phyloP scores from a whole-genome alignment of 129 eudicot species.

The Dittrichia graveolens region DNA sequence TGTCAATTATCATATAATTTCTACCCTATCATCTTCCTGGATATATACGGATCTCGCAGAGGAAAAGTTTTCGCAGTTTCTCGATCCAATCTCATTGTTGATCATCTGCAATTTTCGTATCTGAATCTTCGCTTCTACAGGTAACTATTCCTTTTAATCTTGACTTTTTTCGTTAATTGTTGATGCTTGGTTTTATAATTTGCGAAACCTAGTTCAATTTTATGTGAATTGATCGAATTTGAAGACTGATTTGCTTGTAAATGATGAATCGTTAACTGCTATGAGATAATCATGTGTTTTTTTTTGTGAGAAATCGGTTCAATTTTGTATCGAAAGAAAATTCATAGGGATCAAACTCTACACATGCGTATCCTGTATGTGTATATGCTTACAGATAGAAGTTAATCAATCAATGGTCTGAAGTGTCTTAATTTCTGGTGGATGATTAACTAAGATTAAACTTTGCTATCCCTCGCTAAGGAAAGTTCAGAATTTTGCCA shows the following conservation, averaged over 20 bases:
- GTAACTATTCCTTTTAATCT: constrained; percentile 15
- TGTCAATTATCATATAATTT: background rate
- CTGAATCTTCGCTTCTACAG: constrained; percentile 20
- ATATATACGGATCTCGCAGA: constrained; percentile 29
- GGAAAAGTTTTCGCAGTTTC: constrained; percentile 15
- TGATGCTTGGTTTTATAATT: background rate
- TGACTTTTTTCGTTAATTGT: background rate
- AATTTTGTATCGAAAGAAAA: constrained; percentile 14
- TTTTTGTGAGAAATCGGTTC: constrained; percentile 1
- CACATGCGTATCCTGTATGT: background rate
- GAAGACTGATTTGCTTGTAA: background rate
- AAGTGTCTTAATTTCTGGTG: background rate
- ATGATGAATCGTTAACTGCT: background rate
- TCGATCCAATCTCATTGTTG: constrained; percentile 28
- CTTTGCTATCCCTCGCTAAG: too few species aligned
- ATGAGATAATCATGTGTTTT: background rate
- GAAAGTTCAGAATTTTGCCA: background rate
- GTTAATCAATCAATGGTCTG: constrained; percentile 9
- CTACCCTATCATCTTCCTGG: background rate
- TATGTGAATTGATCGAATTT: background rate
- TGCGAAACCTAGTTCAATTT: constrained; percentile 20
- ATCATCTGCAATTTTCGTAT: constrained; percentile 4
- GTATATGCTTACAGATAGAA: background rate
- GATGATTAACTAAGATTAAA: background rate
- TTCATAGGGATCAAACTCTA: background rate